Base-by-base conservation (phyloP, 148 eudicot genomes). In the Camellia granthamiana region DNA sequence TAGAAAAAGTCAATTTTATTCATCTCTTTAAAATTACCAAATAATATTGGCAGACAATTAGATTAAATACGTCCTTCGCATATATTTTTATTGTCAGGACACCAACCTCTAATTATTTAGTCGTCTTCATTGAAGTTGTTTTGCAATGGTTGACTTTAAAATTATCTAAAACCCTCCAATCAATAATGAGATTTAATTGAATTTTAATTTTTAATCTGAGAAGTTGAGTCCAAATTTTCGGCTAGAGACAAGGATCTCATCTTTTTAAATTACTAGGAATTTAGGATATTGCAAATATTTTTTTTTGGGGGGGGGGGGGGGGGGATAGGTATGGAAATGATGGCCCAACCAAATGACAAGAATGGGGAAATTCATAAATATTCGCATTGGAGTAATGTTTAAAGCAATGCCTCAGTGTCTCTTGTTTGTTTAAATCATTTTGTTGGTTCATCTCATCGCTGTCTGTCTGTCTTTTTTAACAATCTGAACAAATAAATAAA, bases 221-320 rank as follows among this genome's bases (percentile, higher is more conserved):
- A n/a, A 3, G 41, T 3, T 5, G 0, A 59, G 78, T 76, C 68
- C 41, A 60, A 60, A 19, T 2, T 76, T 61, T 44, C 3, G 69
- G 78, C 54, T 9, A 19, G 10, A 76, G 78, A 61, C 61, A 76
- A 60, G 78, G 74, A 47, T 47, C 56, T 69, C 38, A 63, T 63
- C 5, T 63, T 10, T 9, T 15, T 13, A 30, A 30, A 30, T 30
- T 30, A 30, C 38, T 30, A 30, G 38, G 38, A 30, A 30, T 30
- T 30, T 30, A 30, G 38, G 1, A 30, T 30, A 1, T 30, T 30
- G 1, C 1, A 30, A 30, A 30, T 23, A 23, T 23, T 23, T 23
- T 23, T 23, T 23, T n/a, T n/a, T n/a, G n/a, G n/a, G n/a, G n/a
- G n/a, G n/a, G n/a, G n/a, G n/a, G n/a, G n/a, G n/a, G 23, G 23